A percentile compares a stretch with the other conserved stretches of the same genome.
Evolutionary conservation across 345 rosid species (phyloP).

Genomic region (Brassica carinata): DNA sequence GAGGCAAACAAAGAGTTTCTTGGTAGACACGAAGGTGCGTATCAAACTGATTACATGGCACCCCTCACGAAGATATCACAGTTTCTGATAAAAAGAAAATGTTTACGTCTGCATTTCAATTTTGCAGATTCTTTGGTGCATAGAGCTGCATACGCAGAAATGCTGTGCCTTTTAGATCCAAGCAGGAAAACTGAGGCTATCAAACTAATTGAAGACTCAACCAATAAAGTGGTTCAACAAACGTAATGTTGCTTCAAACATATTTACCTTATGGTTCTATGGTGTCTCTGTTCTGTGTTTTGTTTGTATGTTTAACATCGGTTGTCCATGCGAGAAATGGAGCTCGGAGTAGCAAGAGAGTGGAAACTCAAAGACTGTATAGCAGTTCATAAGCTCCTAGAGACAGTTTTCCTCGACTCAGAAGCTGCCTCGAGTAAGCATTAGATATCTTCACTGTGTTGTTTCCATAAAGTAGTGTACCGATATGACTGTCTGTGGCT

Average conservation of each 20-base stretch:
- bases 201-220: slow-evolving; percentile 75
- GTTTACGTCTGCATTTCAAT: slow-evolving; percentile 8
- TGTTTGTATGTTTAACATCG: background rate
- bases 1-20: slow-evolving; percentile 83
- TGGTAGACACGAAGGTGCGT: slow-evolving; percentile 68
- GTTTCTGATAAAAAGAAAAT: background rate
- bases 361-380: slow-evolving; percentile 93
- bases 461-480: background rate
- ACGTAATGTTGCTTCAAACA: slow-evolving; percentile 45
- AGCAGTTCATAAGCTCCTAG: slow-evolving; percentile 70
- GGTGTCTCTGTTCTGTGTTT: background rate
- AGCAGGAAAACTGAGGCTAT: slow-evolving; percentile 69
- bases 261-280: background rate
- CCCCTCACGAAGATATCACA: background rate
- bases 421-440: slow-evolving; percentile 86
- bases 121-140: slow-evolving; percentile 84
- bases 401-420: slow-evolving; percentile 50
- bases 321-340: slow-evolving; percentile 50
- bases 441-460: slow-evolving; percentile 12
- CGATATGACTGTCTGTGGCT: slow-evolving; percentile 1
- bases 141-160: slow-evolving; percentile 93
- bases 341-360: slow-evolving; percentile 58
- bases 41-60: slow-evolving; percentile 16
- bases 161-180: slow-evolving; percentile 69
- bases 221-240: slow-evolving; percentile 56